These are phyloP conservation scores for Tanacetum coccineum DNA, from an alignment of 129 eudicot genomes.

Conservation along the genomic window DNA sequence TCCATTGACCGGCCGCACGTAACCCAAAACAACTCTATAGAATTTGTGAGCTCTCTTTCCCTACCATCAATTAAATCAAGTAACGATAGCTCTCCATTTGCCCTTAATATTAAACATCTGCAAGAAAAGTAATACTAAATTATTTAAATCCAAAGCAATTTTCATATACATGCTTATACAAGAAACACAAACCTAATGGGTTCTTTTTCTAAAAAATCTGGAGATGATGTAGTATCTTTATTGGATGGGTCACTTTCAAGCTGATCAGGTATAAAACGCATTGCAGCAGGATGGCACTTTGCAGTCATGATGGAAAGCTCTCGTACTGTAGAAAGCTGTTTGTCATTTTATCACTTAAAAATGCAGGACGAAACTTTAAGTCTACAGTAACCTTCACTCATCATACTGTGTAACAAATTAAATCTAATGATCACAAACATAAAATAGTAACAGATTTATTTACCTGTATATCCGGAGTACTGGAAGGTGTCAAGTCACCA, in stretches of 20 bases:
- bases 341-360: conserved; percentile 98
- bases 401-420: conserved; percentile 6
- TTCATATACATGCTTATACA: conserved; percentile 1
- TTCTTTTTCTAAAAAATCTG: conserved; percentile 50
- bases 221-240: conserved; percentile 41
- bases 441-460: conserved; percentile 7
- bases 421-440: conserved; percentile 8
- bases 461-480: conserved; percentile 83
- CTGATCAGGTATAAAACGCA: conserved; percentile 93
- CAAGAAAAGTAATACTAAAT: conserved; percentile 14
- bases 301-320: conserved; percentile 98
- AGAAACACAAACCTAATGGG: conserved; percentile 64
- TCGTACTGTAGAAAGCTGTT: conserved; percentile 99
- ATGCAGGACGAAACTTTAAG: conserved; percentile 45
- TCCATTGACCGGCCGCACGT: conserved; percentile 91
- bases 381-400: conserved; percentile 25
- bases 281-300: conserved; percentile 93
- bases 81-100: conserved; percentile 86
- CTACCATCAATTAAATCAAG: conserved; percentile 94
- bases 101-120: conserved; percentile 89
- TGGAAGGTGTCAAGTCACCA: conserved; percentile 86
- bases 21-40: conserved; percentile 97
- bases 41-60: conserved; percentile 88
- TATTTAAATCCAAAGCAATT: conserved; percentile 8
- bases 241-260: conserved; percentile 41